Percentiles rank a stretch among this genome's conserved stretches.
Evolutionary conservation across 176 grass and related monocot species (phyloP).

Genomic region (Olyra latifolia): DNA sequence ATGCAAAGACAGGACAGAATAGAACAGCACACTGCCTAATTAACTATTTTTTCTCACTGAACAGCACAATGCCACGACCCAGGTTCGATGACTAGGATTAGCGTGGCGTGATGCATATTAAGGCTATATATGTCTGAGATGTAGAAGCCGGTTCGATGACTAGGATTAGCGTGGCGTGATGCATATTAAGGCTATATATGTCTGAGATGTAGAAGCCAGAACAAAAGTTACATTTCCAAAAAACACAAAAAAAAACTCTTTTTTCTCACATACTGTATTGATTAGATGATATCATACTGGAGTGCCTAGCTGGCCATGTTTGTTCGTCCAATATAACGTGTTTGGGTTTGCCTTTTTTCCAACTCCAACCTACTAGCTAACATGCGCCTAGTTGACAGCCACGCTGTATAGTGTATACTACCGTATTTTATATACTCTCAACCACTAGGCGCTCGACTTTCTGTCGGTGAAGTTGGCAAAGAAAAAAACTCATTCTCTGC

Average conservation of each 20-base stretch:
- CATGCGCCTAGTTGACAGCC: conserved; percentile 25
- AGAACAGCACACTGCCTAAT: no score
- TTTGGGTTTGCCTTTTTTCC: background rate
- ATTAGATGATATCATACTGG: background rate
- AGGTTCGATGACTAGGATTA: no score
- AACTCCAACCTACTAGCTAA: background rate
- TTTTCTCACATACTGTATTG: background rate
- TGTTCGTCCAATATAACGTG: background rate
- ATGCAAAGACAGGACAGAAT: background rate
- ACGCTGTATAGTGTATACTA: background rate
- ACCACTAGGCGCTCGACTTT: background rate
- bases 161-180: no score
- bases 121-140: no score
- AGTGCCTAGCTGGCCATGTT: conserved; percentile 6
- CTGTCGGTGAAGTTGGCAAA: conserved; percentile 34
- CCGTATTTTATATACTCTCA: background rate
- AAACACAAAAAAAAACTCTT: no score
- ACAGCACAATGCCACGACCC: no score
- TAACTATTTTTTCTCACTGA: background rate
- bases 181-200: no score
- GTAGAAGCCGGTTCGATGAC: no score
- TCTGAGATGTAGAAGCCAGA: no score
- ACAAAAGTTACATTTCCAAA: no score
- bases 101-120: no score
- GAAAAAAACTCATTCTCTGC: conserved; percentile 33